phyloP scores from a whole-genome alignment of 1,139 yeast species.

The Yamadazyma atlantica region DNA sequence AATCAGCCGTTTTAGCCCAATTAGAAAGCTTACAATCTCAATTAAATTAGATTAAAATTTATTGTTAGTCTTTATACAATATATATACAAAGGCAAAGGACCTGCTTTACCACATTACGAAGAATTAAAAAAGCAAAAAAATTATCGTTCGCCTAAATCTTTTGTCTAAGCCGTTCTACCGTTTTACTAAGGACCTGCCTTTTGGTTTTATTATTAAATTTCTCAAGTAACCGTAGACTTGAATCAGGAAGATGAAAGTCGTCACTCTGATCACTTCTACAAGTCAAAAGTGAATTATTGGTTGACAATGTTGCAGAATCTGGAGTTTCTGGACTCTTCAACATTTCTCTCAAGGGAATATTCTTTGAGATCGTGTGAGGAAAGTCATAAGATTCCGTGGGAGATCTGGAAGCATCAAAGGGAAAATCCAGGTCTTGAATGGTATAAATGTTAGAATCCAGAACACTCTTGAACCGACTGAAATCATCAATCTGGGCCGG shows the following conservation, averaged over 20 bases:
- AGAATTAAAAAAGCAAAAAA: background rate
- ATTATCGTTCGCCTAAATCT: background rate
- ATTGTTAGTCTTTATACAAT: background rate
- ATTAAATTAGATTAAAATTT: constrained; percentile 5
- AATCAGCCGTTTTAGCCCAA: constrained; percentile 80
- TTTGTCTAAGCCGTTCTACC: background rate
- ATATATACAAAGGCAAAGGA: background rate
- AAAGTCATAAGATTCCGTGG: too few species aligned
- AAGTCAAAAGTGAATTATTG: background rate
- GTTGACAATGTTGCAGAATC: background rate
- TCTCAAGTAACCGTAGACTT: background rate
- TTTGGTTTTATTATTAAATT: background rate
- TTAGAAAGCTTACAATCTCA: constrained; percentile 39
- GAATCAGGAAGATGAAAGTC: background rate
- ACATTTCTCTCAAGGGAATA: background rate
- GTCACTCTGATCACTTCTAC: background rate
- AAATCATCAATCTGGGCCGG: background rate
- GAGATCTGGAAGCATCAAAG: too few species aligned
- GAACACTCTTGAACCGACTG: background rate
- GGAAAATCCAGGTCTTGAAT: too few species aligned
- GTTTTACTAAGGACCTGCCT: background rate
- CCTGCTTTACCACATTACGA: too few species aligned
- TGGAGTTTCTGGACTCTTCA: background rate
- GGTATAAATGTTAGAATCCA: background rate
- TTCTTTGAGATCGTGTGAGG: background rate